Evolutionary conservation across 306 rosid genomes (phyloP), one percentile per base, ranked within the genome.

Genomic region (Sicyos baderoa): DNA sequence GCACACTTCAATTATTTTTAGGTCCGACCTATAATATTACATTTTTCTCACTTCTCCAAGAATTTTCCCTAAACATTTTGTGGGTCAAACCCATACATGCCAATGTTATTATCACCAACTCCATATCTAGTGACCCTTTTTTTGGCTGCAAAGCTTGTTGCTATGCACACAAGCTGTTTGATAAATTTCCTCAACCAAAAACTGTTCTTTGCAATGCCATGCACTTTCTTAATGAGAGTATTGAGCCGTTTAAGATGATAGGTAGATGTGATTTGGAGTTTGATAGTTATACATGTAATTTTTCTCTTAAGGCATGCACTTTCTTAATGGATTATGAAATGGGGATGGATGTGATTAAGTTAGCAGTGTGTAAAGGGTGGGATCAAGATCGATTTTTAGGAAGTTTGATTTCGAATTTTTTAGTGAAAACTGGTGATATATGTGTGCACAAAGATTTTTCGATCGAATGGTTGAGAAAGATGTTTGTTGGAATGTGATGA

Each of bases 401-500:
- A 40, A 84, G 92, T 69, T 88, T 89, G 0, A 74, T 86, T 50
- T 79, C 88, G 54, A 80, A 73, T 60, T 86, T 84, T 61, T 75
- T 84, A 69, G 85, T 82, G 50, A 90, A 79, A 72, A 76, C 74
- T 18, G 87, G 83, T n/a, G 71, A 84, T 68, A 70, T 23, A 79
- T 55, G 79, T 82, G 76, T 57, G 95, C 92, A 10, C 79, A 74
- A 42, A 54, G 56, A 47, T 69, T 86, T 18, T 90, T 88, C 65
- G 77, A 88, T 76, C 71, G 40, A 72, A 84, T 86, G 83, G 64
- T 37, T 5, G 83, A 76, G 54, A 84, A 80, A 76, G 97, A 90
- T 68, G 90, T 86, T 7, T 86, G 90, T 52, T 90, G 95, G 95
- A 90, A 86, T 81, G 82, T 86, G 1, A 82, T 86, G 64, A 90